Conservation (phyloP, 2,329 filamentous ascomycete genomes). For the Diatrype stigma region DNA sequence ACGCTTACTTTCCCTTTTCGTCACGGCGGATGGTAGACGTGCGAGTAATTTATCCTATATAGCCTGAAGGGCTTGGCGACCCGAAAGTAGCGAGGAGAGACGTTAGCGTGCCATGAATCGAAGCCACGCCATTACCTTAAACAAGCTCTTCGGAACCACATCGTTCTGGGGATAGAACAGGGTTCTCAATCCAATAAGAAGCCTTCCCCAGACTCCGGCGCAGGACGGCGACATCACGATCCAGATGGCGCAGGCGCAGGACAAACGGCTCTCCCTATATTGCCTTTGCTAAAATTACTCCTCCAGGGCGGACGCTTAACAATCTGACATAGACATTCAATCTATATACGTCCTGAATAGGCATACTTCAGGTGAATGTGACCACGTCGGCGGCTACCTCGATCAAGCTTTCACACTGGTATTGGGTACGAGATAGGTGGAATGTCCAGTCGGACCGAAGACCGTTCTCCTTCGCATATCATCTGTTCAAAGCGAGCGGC, state of each 20-base stretch:
- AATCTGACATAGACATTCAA: background rate
- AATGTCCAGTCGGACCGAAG: background rate
- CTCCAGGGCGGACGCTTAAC: background rate
- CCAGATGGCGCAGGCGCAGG: conserved; percentile 5
- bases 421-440: background rate
- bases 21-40: background rate
- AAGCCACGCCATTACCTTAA: conserved; percentile 7
- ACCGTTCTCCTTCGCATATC: background rate
- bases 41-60: conserved; percentile 16
- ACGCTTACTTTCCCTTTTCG: background rate
- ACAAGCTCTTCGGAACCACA: conserved; percentile 1
- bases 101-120: conserved; percentile 2
- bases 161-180: background rate
- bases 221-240: conserved; percentile 2
- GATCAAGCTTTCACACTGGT: background rate
- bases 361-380: background rate
- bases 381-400: background rate
- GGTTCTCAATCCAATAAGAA: background rate
- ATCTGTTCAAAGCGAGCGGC: background rate
- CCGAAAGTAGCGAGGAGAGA: conserved; percentile 1
- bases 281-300: conserved; percentile 9
- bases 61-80: conserved; percentile 17
- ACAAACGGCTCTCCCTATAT: background rate
- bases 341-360: background rate
- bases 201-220: conserved; percentile 14